Conservation (phyloP, 257 asterid genomes). For the Solanum pennellii region DNA sequence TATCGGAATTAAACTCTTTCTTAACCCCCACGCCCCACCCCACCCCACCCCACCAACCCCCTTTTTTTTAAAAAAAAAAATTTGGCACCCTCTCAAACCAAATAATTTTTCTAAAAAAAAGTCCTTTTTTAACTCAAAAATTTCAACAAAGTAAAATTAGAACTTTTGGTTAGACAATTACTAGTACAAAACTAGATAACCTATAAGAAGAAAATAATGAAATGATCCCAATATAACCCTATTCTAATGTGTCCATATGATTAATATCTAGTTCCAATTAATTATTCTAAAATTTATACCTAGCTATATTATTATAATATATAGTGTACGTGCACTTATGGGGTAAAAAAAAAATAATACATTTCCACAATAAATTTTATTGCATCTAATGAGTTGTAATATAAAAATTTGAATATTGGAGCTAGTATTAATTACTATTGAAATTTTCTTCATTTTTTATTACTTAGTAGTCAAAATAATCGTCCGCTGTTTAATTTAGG, state of each 20-base stretch:
- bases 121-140: not conserved
- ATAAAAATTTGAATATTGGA: not conserved
- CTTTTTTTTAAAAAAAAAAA: no score
- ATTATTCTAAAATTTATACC: not conserved
- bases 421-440: not conserved
- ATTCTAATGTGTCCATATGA: not conserved
- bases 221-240: not conserved
- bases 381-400: not conserved
- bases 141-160: not conserved
- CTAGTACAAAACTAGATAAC: not conserved
- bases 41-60: no score
- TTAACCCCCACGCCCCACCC: no score
- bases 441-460: not conserved
- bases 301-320: not conserved
- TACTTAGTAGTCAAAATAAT: not conserved
- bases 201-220: not conserved
- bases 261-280: not conserved
- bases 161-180: not conserved
- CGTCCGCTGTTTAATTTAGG: not conserved
- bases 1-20: not conserved
- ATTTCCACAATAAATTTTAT: not conserved
- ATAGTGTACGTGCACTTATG: not conserved
- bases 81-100: not conserved
- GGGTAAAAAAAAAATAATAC: not conserved
- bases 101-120: not conserved